Conservation (phyloP, 2,329 filamentous ascomycete species). For the Pestalotiopsis sp. region DNA sequence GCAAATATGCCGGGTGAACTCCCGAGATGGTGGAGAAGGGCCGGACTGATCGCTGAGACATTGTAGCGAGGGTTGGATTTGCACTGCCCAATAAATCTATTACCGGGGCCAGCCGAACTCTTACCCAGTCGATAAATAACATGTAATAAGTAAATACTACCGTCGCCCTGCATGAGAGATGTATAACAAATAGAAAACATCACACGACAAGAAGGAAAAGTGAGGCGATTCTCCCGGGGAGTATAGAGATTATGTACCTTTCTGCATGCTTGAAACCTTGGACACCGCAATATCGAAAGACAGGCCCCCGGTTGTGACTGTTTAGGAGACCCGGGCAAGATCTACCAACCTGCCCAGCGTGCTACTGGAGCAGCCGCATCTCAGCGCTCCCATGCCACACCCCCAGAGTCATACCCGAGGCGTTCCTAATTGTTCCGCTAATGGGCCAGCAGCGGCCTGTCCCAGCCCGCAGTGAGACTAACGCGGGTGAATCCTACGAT, state of each 20-base stretch:
- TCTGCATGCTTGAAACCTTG: background rate
- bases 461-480: background rate
- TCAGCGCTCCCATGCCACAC: background rate
- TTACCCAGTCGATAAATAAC: background rate
- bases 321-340: background rate
- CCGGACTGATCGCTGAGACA: slow-evolving; percentile 13
- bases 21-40: slow-evolving; percentile 31
- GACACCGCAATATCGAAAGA: background rate
- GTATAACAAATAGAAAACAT: background rate
- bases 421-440: slow-evolving; percentile 15
- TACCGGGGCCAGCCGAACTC: background rate
- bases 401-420: slow-evolving; percentile 5
- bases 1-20: slow-evolving; percentile 31
- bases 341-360: no score
- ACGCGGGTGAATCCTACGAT: background rate
- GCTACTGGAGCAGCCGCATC: background rate
- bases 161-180: background rate
- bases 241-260: background rate
- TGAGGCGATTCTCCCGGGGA: background rate
- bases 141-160: background rate
- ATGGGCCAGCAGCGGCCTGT: background rate
- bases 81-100: background rate
- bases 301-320: background rate
- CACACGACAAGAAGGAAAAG: background rate
- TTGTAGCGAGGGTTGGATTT: slow-evolving; percentile 4